Conservation (phyloP, 306 rosid genomes). For the Senna siamea region DNA sequence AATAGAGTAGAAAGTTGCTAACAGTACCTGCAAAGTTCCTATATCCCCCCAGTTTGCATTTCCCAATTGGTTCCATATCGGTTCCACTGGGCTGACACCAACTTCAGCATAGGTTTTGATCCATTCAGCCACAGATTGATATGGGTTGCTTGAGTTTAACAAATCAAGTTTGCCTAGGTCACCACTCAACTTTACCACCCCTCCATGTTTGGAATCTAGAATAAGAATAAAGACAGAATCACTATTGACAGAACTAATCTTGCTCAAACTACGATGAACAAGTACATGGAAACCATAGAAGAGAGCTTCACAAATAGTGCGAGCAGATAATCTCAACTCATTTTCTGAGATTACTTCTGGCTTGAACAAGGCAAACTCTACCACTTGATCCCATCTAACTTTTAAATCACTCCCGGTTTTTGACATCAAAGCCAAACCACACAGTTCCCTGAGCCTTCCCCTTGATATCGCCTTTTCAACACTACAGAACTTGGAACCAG, state of each 20-base stretch:
- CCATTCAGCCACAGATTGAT: slow-evolving; percentile 80
- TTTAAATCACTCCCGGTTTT: slow-evolving; percentile 58
- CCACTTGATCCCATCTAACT: slow-evolving; percentile 82
- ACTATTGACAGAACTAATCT: slow-evolving; percentile 55
- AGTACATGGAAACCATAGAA: slow-evolving; percentile 92
- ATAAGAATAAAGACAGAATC: slow-evolving; percentile 73
- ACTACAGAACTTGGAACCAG: slow-evolving; percentile 76
- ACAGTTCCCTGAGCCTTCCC: slow-evolving; percentile 68
- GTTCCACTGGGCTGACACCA: slow-evolving; percentile 66
- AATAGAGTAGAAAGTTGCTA: slow-evolving; percentile 84
- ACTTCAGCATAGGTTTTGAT: slow-evolving; percentile 69
- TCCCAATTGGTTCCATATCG: slow-evolving; percentile 87
- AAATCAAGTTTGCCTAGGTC: slow-evolving; percentile 80
- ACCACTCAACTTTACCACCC: slow-evolving; percentile 77
- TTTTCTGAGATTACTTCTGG: slow-evolving; percentile 62
- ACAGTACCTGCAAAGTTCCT: slow-evolving; percentile 78
- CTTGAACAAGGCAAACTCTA: slow-evolving; percentile 72
- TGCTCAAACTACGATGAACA: slow-evolving; percentile 75
- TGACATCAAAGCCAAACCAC: slow-evolving; percentile 77
- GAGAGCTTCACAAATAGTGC: slow-evolving; percentile 78
- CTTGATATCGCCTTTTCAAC: slow-evolving; percentile 83
- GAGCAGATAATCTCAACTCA: slow-evolving; percentile 53
- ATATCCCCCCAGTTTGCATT: slow-evolving; percentile 91
- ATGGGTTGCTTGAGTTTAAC: slow-evolving; percentile 64
- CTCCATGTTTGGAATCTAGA: slow-evolving; percentile 77